Conservation (phyloP, 2,329 filamentous ascomycete species). For the Diaporthe australafricana region DNA sequence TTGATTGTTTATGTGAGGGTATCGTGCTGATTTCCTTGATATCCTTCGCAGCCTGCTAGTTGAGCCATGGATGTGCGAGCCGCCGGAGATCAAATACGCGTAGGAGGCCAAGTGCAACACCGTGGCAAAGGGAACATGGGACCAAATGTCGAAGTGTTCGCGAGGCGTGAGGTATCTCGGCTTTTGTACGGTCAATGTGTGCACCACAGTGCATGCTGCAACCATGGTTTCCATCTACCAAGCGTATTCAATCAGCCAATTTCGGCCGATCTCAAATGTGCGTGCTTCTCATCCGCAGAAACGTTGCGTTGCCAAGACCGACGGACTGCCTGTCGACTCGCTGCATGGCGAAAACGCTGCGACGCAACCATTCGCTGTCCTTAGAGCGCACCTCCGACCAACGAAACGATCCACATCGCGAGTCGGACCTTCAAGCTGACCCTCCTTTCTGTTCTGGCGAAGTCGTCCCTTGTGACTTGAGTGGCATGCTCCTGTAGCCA, state of each 20-base stretch:
- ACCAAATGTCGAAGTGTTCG: too few species aligned
- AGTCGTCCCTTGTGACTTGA: conserved; percentile 79
- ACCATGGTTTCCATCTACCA: too few species aligned
- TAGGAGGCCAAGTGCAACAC: not conserved
- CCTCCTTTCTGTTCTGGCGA: conserved; percentile 82
- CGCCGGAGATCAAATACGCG: not conserved
- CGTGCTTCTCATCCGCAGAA: too few species aligned
- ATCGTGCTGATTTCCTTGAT: not conserved
- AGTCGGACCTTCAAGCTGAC: conserved; percentile 87
- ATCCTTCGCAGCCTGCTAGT: not conserved
- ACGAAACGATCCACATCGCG: conserved; percentile 92
- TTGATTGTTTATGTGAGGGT: conserved; percentile 5
- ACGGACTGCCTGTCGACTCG: not conserved
- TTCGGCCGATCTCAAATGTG: not conserved
- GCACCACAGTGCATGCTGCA: too few species aligned
- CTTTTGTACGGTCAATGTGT: not conserved
- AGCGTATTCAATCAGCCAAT: not conserved
- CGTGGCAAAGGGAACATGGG: not conserved
- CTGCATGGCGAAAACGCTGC: not conserved
- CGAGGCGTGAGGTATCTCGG: not conserved
- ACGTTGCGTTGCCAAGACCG: not conserved
- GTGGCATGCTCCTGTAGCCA: conserved; percentile 83
- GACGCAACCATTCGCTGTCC: not conserved
- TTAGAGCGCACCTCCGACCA: conserved; percentile 88
- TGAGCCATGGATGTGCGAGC: too few species aligned